Base-by-base conservation (phyloP, 768 basidiomycete genomes). In the Macrolepiota albuminosa region DNA sequence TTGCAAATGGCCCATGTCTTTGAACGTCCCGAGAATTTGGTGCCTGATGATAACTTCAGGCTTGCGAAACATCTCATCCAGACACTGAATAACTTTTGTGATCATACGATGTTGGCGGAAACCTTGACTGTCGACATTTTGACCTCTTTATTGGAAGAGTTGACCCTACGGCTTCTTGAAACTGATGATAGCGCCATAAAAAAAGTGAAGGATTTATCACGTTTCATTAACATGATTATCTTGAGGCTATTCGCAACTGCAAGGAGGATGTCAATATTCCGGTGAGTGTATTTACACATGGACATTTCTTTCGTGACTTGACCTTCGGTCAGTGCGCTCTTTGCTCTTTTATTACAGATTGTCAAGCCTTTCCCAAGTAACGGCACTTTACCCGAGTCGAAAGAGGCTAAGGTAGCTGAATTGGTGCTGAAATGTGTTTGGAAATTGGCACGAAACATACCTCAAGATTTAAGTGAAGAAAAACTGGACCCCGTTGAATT, bases 211-310 rank as follows among this genome's bases (percentile, higher is more conserved):
- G 97, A 98, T 69, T 69, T 98, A 59, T 95, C 94, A 6, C 86
- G 92, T 53, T 98, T 97, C 73, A 95, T 99, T 75, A 99, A 99
- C 73, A 95, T 98, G 92, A 95, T 98, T 59, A 89, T 98, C 62
- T 78, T 99, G 59, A 88, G 95, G 36, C 72, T 97, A 57, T 96
- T 99, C 75, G 90, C 93, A 37, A 94, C 93, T 10, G 89, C 91
- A 16, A 81, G 93, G 63, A 82, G 91, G 59, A 94, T 94, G 83
- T 88, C 93, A 0, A 88, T 95, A 57, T 96, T 96, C 76, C 82
- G 91, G 95, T 95, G 55, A 68, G 88, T 66, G 21, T 29, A 18
- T 4, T 24, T 48, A 58, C 31, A 31, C 13, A 45, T 58, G 18
- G 40, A 18, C 34, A 57, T 40, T 13, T 62, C 54, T 43, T 45